Conservation (phyloP, 2,329 filamentous ascomycete species). For the Emergomyces pasteurianus region DNA sequence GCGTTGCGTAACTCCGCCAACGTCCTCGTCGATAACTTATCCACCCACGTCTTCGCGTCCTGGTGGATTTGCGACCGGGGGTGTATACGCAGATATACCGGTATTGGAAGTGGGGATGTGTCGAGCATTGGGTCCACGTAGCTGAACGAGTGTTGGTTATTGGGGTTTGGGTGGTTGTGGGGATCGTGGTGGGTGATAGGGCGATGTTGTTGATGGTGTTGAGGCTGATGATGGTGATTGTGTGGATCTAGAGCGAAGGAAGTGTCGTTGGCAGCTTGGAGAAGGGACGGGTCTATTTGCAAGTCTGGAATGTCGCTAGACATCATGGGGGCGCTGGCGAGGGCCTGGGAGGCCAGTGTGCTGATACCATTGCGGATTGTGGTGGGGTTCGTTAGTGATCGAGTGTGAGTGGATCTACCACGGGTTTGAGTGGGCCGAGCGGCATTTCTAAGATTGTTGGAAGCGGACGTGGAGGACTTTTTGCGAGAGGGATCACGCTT, state of each 20-base stretch:
- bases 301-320: slow-evolving; percentile 37
- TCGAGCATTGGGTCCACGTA: slow-evolving; percentile 28
- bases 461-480: slow-evolving; percentile 19
- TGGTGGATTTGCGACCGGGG: slow-evolving; percentile 46
- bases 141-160: slow-evolving; percentile 22
- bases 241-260: slow-evolving; percentile 19
- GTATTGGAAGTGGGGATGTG: slow-evolving; percentile 31
- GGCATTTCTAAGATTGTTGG: slow-evolving; percentile 9
- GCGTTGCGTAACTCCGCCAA: slow-evolving; percentile 52
- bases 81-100: slow-evolving; percentile 59
- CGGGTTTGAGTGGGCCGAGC: slow-evolving; percentile 1
- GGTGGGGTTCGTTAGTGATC: slow-evolving; percentile 2
- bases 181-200: neutral
- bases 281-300: slow-evolving; percentile 52
- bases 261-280: slow-evolving; percentile 45
- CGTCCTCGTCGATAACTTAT: slow-evolving; percentile 46
- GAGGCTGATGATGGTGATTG: slow-evolving; percentile 3
- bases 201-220: neutral
- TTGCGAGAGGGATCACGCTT: slow-evolving; percentile 41
- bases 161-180: slow-evolving; percentile 10
- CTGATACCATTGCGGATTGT: slow-evolving; percentile 27
- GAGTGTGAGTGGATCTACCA: neutral
- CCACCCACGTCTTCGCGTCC: slow-evolving; percentile 48
- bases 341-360: slow-evolving; percentile 32
- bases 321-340: slow-evolving; percentile 29